Conservation (phyloP, 345 rosid genomes). For the Brassica nigra region DNA sequence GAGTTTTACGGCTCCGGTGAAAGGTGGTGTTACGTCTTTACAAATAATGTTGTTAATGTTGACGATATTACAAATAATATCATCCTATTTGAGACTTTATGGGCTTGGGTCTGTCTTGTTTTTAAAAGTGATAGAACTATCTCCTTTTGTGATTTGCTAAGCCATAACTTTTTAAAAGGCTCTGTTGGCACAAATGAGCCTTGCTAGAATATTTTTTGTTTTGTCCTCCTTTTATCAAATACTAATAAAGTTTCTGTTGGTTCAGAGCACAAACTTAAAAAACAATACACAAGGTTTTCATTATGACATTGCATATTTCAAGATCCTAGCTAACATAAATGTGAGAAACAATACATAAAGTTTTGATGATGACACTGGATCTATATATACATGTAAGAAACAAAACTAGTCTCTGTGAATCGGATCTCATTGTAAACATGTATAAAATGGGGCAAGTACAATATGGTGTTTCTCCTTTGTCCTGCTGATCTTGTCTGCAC, state of each 20-base stretch:
- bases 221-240: background rate
- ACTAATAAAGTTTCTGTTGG: constrained; percentile 2
- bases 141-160: constrained; percentile 27
- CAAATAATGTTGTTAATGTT: no score
- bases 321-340: background rate
- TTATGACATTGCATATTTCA: background rate
- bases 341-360: background rate
- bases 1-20: constrained; percentile 47
- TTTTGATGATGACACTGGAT: background rate
- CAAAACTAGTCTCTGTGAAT: constrained; percentile 9
- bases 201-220: background rate
- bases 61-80: background rate
- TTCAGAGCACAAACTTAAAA: background rate
- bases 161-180: constrained; percentile 27
- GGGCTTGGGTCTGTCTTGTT: constrained; percentile 15
- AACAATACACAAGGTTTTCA: background rate
- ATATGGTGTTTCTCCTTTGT: constrained; percentile 35
- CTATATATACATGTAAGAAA: background rate
- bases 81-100: background rate
- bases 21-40: constrained; percentile 43
- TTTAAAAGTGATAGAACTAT: constrained; percentile 34
- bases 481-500: constrained; percentile 36
- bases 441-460: constrained; percentile 26
- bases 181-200: constrained; percentile 25
- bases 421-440: background rate